Conservation (phyloP, 202 grass and related monocot genomes). For the Panicum hallii region DNA sequence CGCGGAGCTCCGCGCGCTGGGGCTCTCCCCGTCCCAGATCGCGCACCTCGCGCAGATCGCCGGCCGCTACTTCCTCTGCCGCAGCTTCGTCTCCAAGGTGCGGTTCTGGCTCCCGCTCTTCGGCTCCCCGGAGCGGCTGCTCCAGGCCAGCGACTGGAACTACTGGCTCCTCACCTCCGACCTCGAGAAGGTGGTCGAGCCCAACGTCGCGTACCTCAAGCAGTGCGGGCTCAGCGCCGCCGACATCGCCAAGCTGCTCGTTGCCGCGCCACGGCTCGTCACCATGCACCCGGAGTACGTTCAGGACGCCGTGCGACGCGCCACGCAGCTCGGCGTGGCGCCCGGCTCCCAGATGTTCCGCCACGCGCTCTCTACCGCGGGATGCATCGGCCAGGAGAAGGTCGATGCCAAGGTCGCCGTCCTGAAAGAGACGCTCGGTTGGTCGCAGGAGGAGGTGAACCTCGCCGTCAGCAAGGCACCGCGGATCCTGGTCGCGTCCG, state of each 20-base stretch:
- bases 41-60: slow-evolving; percentile 53
- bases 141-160: slow-evolving; percentile 55
- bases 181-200: slow-evolving; percentile 55
- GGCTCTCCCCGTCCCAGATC: slow-evolving; percentile 55
- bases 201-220: slow-evolving; percentile 56
- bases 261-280: slow-evolving; percentile 41
- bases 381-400: slow-evolving; percentile 53
- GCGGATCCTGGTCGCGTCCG: slow-evolving; percentile 49
- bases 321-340: slow-evolving; percentile 55
- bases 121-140: slow-evolving; percentile 43
- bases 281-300: slow-evolving; percentile 45
- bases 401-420: slow-evolving; percentile 55
- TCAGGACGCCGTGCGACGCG: slow-evolving; percentile 43
- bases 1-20: slow-evolving; percentile 51
- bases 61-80: slow-evolving; percentile 47
- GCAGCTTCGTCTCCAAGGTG: slow-evolving; percentile 57
- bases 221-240: slow-evolving; percentile 61
- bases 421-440: slow-evolving; percentile 53
- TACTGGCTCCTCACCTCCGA: slow-evolving; percentile 41
- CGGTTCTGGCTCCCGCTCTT: slow-evolving; percentile 68
- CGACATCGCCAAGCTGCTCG: slow-evolving; percentile 48
- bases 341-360: slow-evolving; percentile 62
- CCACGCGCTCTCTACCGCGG: slow-evolving; percentile 39
- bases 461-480: slow-evolving; percentile 62
- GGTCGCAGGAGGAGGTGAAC: slow-evolving; percentile 65